Evolutionary conservation across 768 basidiomycete genomes (phyloP).

Genomic region (Trametes cinnabarina): DNA sequence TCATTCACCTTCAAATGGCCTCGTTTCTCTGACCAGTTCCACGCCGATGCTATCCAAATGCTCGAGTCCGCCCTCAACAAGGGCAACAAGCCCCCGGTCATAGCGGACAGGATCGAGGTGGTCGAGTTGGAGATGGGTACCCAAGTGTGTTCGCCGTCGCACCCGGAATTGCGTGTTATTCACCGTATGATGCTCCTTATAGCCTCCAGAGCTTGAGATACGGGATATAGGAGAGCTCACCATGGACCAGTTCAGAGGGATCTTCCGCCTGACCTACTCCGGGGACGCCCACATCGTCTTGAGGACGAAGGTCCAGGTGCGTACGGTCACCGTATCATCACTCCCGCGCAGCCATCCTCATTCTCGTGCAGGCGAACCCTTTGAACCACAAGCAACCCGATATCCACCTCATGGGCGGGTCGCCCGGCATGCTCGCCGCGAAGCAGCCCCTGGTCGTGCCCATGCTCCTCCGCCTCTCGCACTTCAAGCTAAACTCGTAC

Average conservation of each 20-base stretch:
- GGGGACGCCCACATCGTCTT: conserved; percentile 89
- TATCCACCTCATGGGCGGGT: conserved; percentile 81
- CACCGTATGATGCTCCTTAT: neutral
- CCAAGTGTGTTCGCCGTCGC: conserved; percentile 53
- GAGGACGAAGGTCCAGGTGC: conserved; percentile 89
- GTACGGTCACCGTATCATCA: conserved; percentile 16
- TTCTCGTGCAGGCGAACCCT: conserved; percentile 75
- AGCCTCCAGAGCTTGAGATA: conserved; percentile 97
- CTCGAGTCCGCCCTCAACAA: conserved; percentile 96
- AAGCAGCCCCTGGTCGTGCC: conserved; percentile 95
- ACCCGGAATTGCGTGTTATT: neutral
- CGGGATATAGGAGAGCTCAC: conserved; percentile 97
- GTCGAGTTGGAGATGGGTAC: conserved; percentile 99
- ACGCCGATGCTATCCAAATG: conserved; percentile 94
- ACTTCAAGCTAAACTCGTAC: conserved; percentile 91
- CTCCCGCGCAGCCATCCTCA: neutral
- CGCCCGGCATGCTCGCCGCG: conserved; percentile 88
- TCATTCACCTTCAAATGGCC: conserved; percentile 96
- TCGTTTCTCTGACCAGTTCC: conserved; percentile 94
- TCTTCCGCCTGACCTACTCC: conserved; percentile 91
- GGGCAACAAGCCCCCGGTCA: conserved; percentile 95
- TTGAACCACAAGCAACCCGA: conserved; percentile 90
- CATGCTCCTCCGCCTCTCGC: conserved; percentile 96
- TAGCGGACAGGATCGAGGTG: conserved; percentile 96
- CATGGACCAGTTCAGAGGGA: conserved; percentile 92